These are phyloP conservation scores for Podosphaera fusca DNA, from an alignment of 2,329 filamentous ascomycete species.

Conservation along the genomic window DNA sequence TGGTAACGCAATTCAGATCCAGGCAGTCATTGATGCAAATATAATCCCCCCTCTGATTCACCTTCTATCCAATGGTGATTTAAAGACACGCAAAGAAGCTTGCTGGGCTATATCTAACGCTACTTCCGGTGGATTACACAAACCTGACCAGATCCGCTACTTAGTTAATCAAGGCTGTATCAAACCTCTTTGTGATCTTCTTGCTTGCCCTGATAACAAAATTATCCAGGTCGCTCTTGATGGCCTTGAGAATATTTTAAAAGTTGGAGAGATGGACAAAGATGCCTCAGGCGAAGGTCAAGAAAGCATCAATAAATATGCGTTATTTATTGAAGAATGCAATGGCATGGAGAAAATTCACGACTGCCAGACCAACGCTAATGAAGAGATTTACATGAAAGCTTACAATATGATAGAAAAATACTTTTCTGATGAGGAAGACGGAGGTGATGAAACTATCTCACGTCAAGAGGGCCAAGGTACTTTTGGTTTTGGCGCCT, in stretches of 20 bases:
- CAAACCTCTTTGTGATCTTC: constrained; percentile 84
- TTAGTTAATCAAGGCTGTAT: constrained; percentile 86
- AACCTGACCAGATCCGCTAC: constrained; percentile 95
- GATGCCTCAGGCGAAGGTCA: constrained; percentile 53
- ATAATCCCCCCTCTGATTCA: constrained; percentile 94
- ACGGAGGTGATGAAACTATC: constrained; percentile 51
- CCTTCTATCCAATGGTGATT: constrained; percentile 83
- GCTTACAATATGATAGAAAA: constrained; percentile 99
- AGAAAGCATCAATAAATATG: constrained; percentile 83
- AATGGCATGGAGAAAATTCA: constrained; percentile 99
- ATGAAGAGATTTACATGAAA: constrained; percentile 99
- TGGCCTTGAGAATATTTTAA: constrained; percentile 95
- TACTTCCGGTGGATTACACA: constrained; percentile 89
- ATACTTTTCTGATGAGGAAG: constrained; percentile 98
- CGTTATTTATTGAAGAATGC: constrained; percentile 94
- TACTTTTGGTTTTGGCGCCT: constrained; percentile 59
- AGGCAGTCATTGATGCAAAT: constrained; percentile 87
- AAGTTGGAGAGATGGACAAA: constrained; percentile 98
- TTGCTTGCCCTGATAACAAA: constrained; percentile 96
- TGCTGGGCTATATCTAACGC: constrained; percentile 99
- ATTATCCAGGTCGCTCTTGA: constrained; percentile 98
- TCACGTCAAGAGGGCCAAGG: constrained; percentile 39
- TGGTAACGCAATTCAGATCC: constrained; percentile 93
- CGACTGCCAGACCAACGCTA: constrained; percentile 98
- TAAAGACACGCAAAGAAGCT: constrained; percentile 97